Evolutionary conservation across 192 early-diverging fungal species (phyloP).

Genomic region (Umbelopsis sp.): DNA sequence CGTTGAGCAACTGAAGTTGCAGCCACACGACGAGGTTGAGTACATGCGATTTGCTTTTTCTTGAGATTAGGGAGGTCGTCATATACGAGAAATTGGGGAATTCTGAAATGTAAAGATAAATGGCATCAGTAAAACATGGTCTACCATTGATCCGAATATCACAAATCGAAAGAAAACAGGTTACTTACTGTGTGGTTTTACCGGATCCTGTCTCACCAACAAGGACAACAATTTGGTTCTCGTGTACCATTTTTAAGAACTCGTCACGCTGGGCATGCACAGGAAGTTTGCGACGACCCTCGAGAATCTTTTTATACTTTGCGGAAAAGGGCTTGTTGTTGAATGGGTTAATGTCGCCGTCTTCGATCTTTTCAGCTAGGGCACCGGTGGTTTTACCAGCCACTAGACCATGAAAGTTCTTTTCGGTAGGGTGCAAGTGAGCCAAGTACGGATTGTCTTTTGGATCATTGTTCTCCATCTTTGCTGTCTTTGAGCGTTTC

Average conservation of each 20-base stretch:
- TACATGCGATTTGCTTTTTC: slow-evolving; percentile 95
- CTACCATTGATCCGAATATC: too few relatives aligned
- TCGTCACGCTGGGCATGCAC: slow-evolving; percentile 92
- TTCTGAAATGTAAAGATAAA: slow-evolving; percentile 48
- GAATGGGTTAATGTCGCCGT: slow-evolving; percentile 76
- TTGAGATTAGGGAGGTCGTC: slow-evolving; percentile 91
- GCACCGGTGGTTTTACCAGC: slow-evolving; percentile 83
- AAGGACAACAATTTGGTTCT: slow-evolving; percentile 92
- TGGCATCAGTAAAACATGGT: background rate
- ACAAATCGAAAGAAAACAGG: background rate
- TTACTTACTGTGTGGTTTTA: slow-evolving; percentile 93
- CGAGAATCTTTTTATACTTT: slow-evolving; percentile 86
- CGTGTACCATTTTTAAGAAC: slow-evolving; percentile 91
- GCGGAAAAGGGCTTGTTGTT: slow-evolving; percentile 78
- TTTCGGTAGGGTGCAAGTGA: slow-evolving; percentile 44
- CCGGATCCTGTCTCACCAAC: slow-evolving; percentile 98
- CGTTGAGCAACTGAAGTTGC: slow-evolving; percentile 99
- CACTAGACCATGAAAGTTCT: slow-evolving; percentile 53
- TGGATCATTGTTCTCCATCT: slow-evolving; percentile 13
- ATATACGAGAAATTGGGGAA: slow-evolving; percentile 93
- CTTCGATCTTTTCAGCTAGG: slow-evolving; percentile 81
- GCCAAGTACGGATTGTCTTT: slow-evolving; percentile 61
- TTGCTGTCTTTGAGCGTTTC: slow-evolving; percentile 36
- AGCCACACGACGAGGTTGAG: slow-evolving; percentile 97
- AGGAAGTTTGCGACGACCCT: slow-evolving; percentile 85